Conservation (phyloP, 1,284 basidiomycete species). For the Retiboletus fuscus region DNA sequence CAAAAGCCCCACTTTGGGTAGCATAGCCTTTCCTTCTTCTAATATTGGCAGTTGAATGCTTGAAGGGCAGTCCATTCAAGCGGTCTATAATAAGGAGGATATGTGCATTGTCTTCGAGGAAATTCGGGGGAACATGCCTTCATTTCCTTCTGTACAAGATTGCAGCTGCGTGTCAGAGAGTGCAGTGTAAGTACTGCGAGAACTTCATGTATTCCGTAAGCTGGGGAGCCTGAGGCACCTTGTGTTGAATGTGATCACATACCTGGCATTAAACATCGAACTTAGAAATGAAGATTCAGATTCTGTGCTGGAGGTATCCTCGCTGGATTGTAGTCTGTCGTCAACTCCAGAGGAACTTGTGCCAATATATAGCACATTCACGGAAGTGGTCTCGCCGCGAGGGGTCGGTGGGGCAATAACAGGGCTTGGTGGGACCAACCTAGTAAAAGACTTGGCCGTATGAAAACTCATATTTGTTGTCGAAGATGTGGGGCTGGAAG, state of each 20-base stretch:
- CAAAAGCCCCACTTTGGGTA: slow-evolving; percentile 30
- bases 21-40: slow-evolving; percentile 31
- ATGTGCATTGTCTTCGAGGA: background rate
- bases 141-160: slow-evolving; percentile 19
- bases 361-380: slow-evolving; percentile 1
- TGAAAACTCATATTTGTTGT: slow-evolving; percentile 3
- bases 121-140: slow-evolving; percentile 28
- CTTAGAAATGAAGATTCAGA: slow-evolving; percentile 8
- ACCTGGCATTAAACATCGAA: slow-evolving; percentile 34
- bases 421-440: slow-evolving; percentile 26
- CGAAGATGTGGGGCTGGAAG: background rate
- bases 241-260: background rate
- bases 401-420: slow-evolving; percentile 33
- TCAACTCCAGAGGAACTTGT: too few relatives aligned
- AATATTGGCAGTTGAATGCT: slow-evolving; percentile 10
- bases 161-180: slow-evolving; percentile 28
- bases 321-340: too few relatives aligned
- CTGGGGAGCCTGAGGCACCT: background rate
- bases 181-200: slow-evolving; percentile 26
- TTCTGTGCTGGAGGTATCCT: background rate
- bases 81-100: too few relatives aligned
- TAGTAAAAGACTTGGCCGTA: slow-evolving; percentile 30
- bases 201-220: slow-evolving; percentile 27
- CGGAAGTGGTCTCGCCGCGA: background rate
- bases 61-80: too few relatives aligned